Base-by-base conservation (phyloP, 495 filamentous ascomycete genomes). In the Penicillium goetzii region DNA sequence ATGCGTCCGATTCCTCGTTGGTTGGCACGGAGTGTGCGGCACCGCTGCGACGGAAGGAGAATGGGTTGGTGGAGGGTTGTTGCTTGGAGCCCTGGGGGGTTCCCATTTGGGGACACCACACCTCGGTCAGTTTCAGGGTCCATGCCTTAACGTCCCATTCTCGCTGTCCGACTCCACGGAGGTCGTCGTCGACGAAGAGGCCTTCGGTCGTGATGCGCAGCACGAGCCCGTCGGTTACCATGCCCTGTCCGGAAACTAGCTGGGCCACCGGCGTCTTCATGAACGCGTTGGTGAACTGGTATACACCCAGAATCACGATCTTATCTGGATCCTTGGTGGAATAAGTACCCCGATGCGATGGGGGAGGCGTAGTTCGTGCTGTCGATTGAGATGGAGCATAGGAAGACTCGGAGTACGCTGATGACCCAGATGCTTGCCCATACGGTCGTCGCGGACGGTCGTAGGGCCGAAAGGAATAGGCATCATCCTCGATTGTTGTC, bases 131-230 rank as follows among this genome's bases (percentile, higher is more conserved):
- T 75, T 93, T 97, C 77, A 99, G 84, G 14, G 92, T 96, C 95
- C 95, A 97, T 19, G 94, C 93, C 72, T 97, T 97, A 74, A 97
- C 85, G 72, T 99, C 95, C 96, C 96, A 99, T 78, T 98, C 96
- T 53, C 95, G 85, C 73, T 97, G 92, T 21, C 89, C 87, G 3
- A 96, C 89, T 43, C 88, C 88, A 19, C 92, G 87, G 40, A 97
- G 80, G 68, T 97, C 95, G 72, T 98, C 96, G 71, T 99, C 95
- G 66, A 99, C 92, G 74, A 98, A 98, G 36, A 97, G 85, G 4
- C 95, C 95, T 73, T 96, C 95, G 3, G 89, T 93, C 2, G 87
- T 91, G 68, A 97, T 92, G 12, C 87, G 84, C 45, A 97, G 85
- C 47, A 97, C 86, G 32, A 97, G 81, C 0, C 93, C 93, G 73